phyloP scores from a whole-genome alignment of 2,329 filamentous ascomycete genomes.

The Cytospora paraplurivora region DNA sequence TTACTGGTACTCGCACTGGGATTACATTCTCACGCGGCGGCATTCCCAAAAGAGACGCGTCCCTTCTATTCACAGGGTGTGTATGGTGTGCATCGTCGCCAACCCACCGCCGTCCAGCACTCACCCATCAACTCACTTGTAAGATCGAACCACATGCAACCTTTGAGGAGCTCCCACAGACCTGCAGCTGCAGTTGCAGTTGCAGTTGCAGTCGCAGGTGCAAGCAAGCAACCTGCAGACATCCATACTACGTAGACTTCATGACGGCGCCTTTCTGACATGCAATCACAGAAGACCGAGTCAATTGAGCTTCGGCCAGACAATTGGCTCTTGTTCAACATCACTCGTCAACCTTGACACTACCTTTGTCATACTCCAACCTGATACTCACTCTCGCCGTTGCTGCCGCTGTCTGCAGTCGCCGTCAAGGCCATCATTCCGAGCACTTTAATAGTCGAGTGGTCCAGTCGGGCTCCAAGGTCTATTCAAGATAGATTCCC shows the following conservation, averaged over 20 bases:
- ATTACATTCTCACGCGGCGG: conserved; percentile 3
- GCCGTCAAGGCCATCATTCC: background rate
- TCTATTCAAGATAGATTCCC: background rate
- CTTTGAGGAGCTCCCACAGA: background rate
- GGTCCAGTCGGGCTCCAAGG: background rate
- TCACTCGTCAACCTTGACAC: background rate
- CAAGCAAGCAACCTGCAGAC: background rate
- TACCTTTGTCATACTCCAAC: background rate
- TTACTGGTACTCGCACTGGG: conserved; percentile 24
- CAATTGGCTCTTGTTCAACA: background rate
- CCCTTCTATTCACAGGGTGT: conserved; percentile 5
- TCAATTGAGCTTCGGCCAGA: background rate
- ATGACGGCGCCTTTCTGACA: conserved; percentile 10
- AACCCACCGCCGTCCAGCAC: background rate
- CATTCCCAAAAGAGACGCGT: conserved; percentile 4
- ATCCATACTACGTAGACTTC: background rate
- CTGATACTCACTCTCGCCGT: background rate
- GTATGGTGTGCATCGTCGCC: background rate
- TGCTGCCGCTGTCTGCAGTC: background rate
- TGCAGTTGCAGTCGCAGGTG: background rate
- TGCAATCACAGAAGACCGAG: conserved; percentile 6
- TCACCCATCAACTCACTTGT: background rate
- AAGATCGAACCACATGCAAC: background rate
- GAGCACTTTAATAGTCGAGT: background rate
- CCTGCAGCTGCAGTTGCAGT: background rate